These are phyloP conservation scores for Picea abies DNA, from an alignment of 83 land plant genomes.

Conservation along the genomic window DNA sequence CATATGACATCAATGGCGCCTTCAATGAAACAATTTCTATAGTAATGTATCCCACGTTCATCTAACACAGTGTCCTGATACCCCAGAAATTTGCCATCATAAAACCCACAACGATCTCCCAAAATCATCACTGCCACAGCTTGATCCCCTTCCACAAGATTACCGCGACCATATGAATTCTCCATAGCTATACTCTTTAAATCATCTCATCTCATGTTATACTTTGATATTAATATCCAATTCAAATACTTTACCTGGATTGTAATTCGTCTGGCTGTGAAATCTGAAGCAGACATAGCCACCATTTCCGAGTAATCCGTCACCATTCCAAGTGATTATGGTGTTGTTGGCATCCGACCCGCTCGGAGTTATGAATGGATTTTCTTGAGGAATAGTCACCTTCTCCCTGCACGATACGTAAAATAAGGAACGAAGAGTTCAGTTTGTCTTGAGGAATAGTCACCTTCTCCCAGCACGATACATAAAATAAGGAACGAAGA, in stretches of 20 bases:
- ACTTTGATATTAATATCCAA: no score
- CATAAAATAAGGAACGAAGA: no score
- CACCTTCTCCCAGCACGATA: no score
- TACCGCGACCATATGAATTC: conserved; percentile 1
- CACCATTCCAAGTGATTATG: conserved; percentile 49
- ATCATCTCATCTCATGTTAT: no score
- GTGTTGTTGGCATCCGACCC: conserved; percentile 35
- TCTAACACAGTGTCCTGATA: conserved; percentile 33
- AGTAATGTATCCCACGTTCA: conserved; percentile 28
- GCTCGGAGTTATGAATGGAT: conserved; percentile 58
- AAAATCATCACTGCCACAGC: no score
- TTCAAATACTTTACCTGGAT: no score
- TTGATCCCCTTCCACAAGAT: no score
- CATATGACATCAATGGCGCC: conserved; percentile 35
- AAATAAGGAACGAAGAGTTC: no score
- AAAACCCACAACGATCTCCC: conserved; percentile 31
- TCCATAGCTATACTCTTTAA: neutral
- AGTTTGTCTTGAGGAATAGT: no score
- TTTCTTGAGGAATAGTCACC: conserved; percentile 42
- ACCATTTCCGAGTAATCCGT: no score
- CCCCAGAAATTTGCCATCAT: conserved; percentile 20
- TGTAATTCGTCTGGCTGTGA: no score
- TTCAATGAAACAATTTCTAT: conserved; percentile 23
- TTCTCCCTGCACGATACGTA: conserved; percentile 47
- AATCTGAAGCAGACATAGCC: no score